These are phyloP conservation scores for Pichia inconspicua DNA, from an alignment of 1,139 yeast species.

Conservation along the genomic window DNA sequence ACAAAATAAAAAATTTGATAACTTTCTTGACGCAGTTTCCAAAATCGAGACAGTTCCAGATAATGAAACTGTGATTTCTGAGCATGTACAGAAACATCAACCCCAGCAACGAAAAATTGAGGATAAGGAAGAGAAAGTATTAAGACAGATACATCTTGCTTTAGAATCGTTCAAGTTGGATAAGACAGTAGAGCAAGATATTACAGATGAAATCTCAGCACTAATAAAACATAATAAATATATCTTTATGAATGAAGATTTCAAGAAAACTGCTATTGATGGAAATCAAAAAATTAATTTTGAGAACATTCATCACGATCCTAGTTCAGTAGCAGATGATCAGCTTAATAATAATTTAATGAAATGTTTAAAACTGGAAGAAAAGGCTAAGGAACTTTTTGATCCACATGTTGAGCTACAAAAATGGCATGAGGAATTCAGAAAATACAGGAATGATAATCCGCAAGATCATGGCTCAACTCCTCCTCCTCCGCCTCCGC, in stretches of 20 bases:
- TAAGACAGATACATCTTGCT: constrained; percentile 19
- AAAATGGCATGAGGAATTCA: neutral
- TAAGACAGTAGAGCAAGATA: constrained; percentile 16
- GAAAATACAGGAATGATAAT: neutral
- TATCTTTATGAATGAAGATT: constrained; percentile 3
- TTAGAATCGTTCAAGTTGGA: constrained; percentile 20
- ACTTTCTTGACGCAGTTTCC: constrained; percentile 17
- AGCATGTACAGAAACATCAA: neutral
- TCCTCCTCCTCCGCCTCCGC: neutral
- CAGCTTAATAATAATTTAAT: neutral
- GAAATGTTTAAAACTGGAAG: neutral
- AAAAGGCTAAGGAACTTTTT: neutral
- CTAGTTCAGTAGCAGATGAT: neutral
- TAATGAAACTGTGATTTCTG: neutral
- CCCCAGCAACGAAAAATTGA: neutral
- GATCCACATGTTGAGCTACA: neutral
- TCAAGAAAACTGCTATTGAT: neutral
- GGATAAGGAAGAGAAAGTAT: constrained; percentile 14
- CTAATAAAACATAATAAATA: constrained; percentile 15
- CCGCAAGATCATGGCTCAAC: neutral
- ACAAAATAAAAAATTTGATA: constrained; percentile 20
- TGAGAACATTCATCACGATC: neutral
- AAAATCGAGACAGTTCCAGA: constrained; percentile 12
- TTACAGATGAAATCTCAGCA: constrained; percentile 18
- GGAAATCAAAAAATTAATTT: neutral